Percentiles rank a stretch among this genome's conserved stretches.
Evolutionary conservation across 2,329 filamentous ascomycete species (phyloP).

Genomic region (Waltergamsia citrina): DNA sequence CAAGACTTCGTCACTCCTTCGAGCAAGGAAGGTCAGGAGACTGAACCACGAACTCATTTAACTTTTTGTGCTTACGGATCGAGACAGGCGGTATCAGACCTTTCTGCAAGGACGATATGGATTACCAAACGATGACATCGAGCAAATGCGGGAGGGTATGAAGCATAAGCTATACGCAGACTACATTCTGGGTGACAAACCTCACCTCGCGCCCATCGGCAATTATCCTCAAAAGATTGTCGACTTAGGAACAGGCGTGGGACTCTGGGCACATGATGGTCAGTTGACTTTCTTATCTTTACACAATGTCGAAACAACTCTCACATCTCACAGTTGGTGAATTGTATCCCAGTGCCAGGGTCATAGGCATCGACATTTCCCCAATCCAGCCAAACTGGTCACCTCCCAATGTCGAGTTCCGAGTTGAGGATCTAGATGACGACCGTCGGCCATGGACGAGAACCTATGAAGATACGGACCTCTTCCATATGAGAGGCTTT

Average conservation of each 20-base stretch:
- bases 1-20: constrained; percentile 19
- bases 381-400: constrained; percentile 22
- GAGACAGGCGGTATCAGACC: constrained; percentile 35
- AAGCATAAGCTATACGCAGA: constrained; percentile 37
- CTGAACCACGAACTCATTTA: neutral
- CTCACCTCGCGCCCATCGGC: constrained; percentile 32
- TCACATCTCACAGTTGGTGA: constrained; percentile 13
- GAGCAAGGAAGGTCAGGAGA: constrained; percentile 24
- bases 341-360: constrained; percentile 14
- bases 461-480: constrained; percentile 37
- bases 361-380: constrained; percentile 23
- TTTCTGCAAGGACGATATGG: constrained; percentile 37
- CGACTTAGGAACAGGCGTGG: constrained; percentile 38
- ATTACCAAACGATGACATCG: constrained; percentile 41
- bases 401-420: constrained; percentile 18
- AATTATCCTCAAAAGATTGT: constrained; percentile 28
- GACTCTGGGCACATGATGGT: constrained; percentile 48
- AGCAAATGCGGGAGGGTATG: constrained; percentile 37
- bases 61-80: neutral
- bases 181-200: constrained; percentile 31
- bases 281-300: constrained; percentile 7
- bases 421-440: constrained; percentile 27
- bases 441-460: constrained; percentile 31
- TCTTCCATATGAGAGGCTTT: constrained; percentile 47
- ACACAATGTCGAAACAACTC: neutral